Evolutionary conservation across 2,329 filamentous ascomycete species (phyloP), one percentile per base, ranked within the genome.

Genomic region (Fusarium nurragi): DNA sequence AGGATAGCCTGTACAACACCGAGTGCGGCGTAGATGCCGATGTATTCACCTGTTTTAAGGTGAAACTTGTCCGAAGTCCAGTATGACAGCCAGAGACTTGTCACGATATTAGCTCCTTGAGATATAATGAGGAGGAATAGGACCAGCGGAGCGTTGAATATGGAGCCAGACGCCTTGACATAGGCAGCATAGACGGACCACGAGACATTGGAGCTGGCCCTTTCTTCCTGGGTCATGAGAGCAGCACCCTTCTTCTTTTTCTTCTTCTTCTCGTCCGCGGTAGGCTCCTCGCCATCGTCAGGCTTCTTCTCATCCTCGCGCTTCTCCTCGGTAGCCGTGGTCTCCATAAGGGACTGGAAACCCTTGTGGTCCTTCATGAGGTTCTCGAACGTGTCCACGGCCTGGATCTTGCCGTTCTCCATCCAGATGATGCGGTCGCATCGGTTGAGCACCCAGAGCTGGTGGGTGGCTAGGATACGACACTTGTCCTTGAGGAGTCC

Each of bases 361-460:
- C 86, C 88, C n/a, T 83, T 80, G 70, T 95, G 90, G 64, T 90
- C 83, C 9, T 82, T 82, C 89, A 97, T 97, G 18, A 98, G 83
- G 57, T 96, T 94, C 30, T 92, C 88, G 71, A 94, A 98, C 0
- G 94, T 97, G 68, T 95, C 94, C 36, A 97, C 82, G 6, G 93
- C 92, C 75, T 91, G 87, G 52, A 98, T 91, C 51, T 84, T 87
- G 40, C 95, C 95, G 16, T 89, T 88, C 54, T 97, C 91, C 87
- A 99, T 94, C 88, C 93, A 94, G 45, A 98, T 88, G 65, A 98
- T 94, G 30, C 94, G 86, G 74, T 98, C 94, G 71, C 93, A 97
- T 30, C 93, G 89, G 73, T 86, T 93, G 7, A 98, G 85, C 7
- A 98, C 94, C 82, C 96, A 95, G 14, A 98, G 86, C 76, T 98